Evolutionary conservation across 2,329 filamentous ascomycete genomes (phyloP).

Genomic region (Claviceps africana): DNA sequence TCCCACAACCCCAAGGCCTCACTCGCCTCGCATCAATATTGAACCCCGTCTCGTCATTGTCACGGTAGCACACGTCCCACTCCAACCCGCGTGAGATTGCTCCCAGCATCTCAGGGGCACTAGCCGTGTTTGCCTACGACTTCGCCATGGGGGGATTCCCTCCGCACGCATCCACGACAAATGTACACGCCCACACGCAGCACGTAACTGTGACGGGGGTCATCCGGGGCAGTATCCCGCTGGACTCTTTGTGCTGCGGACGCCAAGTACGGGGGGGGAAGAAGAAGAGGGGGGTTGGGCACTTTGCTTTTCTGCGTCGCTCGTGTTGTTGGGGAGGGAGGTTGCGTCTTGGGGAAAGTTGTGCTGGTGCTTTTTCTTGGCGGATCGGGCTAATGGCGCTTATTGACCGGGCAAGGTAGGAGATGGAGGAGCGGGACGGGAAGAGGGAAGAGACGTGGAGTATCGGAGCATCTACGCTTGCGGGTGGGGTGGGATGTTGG

Average conservation of each 20-base stretch:
- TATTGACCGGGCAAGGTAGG: neutral
- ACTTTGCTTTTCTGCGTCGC: slow-evolving; percentile 35
- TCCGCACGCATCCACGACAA: slow-evolving; percentile 48
- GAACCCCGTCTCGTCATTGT: neutral
- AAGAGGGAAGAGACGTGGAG: neutral
- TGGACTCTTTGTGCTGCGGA: slow-evolving; percentile 55
- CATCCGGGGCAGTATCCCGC: neutral
- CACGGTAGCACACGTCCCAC: slow-evolving; percentile 46
- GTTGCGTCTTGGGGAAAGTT: too few species aligned
- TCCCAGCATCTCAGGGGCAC: slow-evolving; percentile 45
- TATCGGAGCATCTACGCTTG: slow-evolving; percentile 43
- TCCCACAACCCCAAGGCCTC: slow-evolving; percentile 8
- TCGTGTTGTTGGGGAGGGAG: too few species aligned
- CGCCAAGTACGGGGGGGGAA: too few species aligned
- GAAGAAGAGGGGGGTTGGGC: too few species aligned
- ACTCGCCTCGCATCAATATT: neutral
- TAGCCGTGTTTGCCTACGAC: slow-evolving; percentile 40
- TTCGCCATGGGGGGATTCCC: too few species aligned
- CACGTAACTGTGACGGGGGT: neutral
- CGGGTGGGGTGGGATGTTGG: slow-evolving; percentile 30
- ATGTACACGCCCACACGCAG: slow-evolving; percentile 30
- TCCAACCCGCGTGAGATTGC: slow-evolving; percentile 41
- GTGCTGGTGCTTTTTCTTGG: too few species aligned
- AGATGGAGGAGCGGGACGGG: neutral
- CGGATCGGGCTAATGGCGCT: too few species aligned